Evolutionary conservation across 2,329 filamentous ascomycete species (phyloP).

Genomic region (Pestalotiopsis sp.): DNA sequence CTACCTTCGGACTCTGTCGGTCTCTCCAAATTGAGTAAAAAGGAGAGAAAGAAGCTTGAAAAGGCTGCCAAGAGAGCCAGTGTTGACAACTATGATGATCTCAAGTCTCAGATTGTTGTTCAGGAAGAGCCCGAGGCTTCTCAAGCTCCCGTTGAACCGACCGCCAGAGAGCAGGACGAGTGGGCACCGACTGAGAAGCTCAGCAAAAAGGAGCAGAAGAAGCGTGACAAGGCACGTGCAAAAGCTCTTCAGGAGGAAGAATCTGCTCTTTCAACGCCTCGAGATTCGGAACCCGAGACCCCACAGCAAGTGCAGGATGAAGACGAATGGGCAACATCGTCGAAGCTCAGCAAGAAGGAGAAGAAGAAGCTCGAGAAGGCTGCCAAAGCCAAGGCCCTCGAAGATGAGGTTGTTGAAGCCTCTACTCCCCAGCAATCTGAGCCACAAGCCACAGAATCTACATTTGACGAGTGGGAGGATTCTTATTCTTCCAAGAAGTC

Average conservation of each 20-base stretch:
- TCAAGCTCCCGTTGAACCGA: constrained; percentile 21
- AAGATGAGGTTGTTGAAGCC: constrained; percentile 22
- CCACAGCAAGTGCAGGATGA: constrained; percentile 30
- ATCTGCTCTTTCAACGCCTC: constrained; percentile 16
- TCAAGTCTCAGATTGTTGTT: constrained; percentile 24
- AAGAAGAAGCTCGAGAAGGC: constrained; percentile 47
- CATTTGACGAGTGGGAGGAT: constrained; percentile 26
- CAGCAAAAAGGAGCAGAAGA: constrained; percentile 43
- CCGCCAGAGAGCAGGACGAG: constrained; percentile 24
- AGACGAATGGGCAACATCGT: constrained; percentile 25
- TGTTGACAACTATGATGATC: constrained; percentile 18
- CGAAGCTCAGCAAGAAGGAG: constrained; percentile 38
- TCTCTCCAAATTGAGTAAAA: constrained; percentile 30
- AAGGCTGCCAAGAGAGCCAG: constrained; percentile 35
- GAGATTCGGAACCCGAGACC: constrained; percentile 19
- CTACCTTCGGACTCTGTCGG: constrained; percentile 25
- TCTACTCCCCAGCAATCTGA: constrained; percentile 22
- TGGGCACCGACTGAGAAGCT: constrained; percentile 26
- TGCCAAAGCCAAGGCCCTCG: constrained; percentile 28
- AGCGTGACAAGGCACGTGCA: constrained; percentile 43
- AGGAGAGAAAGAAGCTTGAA: constrained; percentile 39
- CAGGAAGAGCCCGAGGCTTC: constrained; percentile 18
- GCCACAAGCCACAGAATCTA: constrained; percentile 16
- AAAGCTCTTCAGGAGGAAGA: constrained; percentile 27
- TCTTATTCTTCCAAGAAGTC: constrained; percentile 25